Percentiles rank a stretch among this genome's conserved stretches.
Evolutionary conservation across 805 yeast genomes (phyloP).

Genomic region (Hanseniaspora meyeri): DNA sequence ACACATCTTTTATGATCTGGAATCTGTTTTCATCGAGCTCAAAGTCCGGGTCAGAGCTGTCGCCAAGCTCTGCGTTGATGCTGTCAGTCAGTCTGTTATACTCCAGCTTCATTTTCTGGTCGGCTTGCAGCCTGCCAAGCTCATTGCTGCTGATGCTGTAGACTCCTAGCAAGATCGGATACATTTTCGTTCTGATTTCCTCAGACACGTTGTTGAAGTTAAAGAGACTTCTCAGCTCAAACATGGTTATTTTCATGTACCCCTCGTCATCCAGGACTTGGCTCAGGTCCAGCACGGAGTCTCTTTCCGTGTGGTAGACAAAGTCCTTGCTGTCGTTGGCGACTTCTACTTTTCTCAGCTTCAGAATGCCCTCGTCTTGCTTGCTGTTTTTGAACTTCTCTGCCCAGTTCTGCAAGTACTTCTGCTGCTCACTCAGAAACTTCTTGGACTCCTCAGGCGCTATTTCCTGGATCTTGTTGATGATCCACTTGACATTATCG

Average conservation of each 20-base stretch:
- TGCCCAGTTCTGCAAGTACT: slow-evolving; percentile 8
- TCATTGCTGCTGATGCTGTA: slow-evolving; percentile 78
- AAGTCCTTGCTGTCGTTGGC: not conserved
- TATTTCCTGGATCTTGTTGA: slow-evolving; percentile 58
- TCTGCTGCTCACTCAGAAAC: slow-evolving; percentile 7
- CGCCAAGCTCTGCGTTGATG: not conserved
- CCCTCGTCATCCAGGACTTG: slow-evolving; percentile 54
- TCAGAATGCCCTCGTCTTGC: not conserved
- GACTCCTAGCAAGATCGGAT: slow-evolving; percentile 75
- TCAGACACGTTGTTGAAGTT: slow-evolving; percentile 31
- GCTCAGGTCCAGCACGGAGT: not conserved
- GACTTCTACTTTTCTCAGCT: slow-evolving; percentile 1
- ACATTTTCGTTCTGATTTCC: slow-evolving; percentile 53
- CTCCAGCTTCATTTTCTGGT: slow-evolving; percentile 43
- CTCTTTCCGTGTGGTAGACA: not conserved
- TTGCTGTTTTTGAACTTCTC: not conserved
- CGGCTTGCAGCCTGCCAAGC: slow-evolving; percentile 52
- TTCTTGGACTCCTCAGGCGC: slow-evolving; percentile 46
- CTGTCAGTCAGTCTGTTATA: slow-evolving; percentile 30
- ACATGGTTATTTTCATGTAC: slow-evolving; percentile 53
- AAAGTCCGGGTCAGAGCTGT: slow-evolving; percentile 35
- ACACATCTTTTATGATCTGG: slow-evolving; percentile 86
- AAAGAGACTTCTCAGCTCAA: slow-evolving; percentile 32
- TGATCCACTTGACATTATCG: slow-evolving; percentile 36
- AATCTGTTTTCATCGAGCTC: slow-evolving; percentile 59